A percentile compares a stretch with the other conserved stretches of the same genome.
phyloP scores from a whole-genome alignment of 2,329 filamentous ascomycete genomes.

The Ceratocystis colombiana region DNA sequence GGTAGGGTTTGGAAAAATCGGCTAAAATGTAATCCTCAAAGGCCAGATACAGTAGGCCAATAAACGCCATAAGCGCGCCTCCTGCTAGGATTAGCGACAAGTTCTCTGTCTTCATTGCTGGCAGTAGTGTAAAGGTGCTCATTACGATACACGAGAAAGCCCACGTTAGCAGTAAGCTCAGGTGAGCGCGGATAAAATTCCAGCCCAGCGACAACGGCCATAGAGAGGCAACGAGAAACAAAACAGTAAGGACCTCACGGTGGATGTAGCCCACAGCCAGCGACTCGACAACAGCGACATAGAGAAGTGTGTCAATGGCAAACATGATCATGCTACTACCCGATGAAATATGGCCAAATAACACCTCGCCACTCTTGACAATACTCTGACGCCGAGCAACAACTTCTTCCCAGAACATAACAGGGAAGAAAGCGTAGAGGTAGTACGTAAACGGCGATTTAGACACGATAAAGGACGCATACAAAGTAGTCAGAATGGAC shows the following conservation, averaged over 20 bases:
- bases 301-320: slow-evolving; percentile 52
- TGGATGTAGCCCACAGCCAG: slow-evolving; percentile 90
- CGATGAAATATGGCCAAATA: slow-evolving; percentile 61
- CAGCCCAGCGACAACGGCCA: slow-evolving; percentile 71
- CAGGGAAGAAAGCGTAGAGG: slow-evolving; percentile 80
- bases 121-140: slow-evolving; percentile 83
- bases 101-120: slow-evolving; percentile 76
- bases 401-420: slow-evolving; percentile 94
- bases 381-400: slow-evolving; percentile 66
- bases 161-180: slow-evolving; percentile 59
- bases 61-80: slow-evolving; percentile 63
- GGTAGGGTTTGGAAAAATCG: slow-evolving; percentile 35
- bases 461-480: slow-evolving; percentile 68
- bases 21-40: slow-evolving; percentile 58
- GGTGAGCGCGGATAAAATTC: slow-evolving; percentile 59
- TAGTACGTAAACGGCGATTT: slow-evolving; percentile 79
- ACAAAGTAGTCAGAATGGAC: slow-evolving; percentile 63
- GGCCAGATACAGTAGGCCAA: slow-evolving; percentile 67
- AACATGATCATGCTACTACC: slow-evolving; percentile 49
- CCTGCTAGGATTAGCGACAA: slow-evolving; percentile 62
- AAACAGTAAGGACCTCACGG: slow-evolving; percentile 71
- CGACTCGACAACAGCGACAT: slow-evolving; percentile 66
- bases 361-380: slow-evolving; percentile 50
- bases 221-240: slow-evolving; percentile 64
- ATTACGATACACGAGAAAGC: slow-evolving; percentile 65